Conservation (phyloP, 75 land plant species). For the Adiantum capillusveneris region DNA sequence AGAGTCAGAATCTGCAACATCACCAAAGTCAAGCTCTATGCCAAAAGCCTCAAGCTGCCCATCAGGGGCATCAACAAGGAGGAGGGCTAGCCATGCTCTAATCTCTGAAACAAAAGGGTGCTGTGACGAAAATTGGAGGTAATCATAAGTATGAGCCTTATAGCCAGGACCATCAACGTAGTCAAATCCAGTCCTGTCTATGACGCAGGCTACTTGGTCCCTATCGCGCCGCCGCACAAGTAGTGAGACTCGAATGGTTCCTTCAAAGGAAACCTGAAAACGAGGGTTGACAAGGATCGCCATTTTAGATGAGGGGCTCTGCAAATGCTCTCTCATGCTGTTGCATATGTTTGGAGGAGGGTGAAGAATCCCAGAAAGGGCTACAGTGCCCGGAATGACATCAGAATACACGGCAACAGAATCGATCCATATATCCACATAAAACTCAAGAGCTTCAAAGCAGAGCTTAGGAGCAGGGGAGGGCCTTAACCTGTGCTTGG, state of each 20-base stretch:
- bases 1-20: constrained; percentile 62
- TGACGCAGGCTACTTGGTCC: constrained; percentile 63
- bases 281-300: constrained; percentile 55
- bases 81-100: constrained; percentile 82
- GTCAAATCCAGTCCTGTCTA: constrained; percentile 60
- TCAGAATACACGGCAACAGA: constrained; percentile 58
- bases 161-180: constrained; percentile 71
- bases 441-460: constrained; percentile 70
- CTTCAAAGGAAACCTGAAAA: constrained; percentile 31
- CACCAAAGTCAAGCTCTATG: constrained; percentile 79
- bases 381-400: constrained; percentile 49
- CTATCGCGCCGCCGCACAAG: constrained; percentile 61
- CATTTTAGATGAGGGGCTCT: constrained; percentile 66
- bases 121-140: constrained; percentile 61
- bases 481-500: constrained; percentile 27
- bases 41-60: constrained; percentile 70
- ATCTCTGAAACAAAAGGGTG: constrained; percentile 75
- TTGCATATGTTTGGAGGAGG: constrained; percentile 64
- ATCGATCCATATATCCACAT: constrained; percentile 77
- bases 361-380: constrained; percentile 37
- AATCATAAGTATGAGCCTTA: constrained; percentile 74
- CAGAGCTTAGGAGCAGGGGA: constrained; percentile 62
- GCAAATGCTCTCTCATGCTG: constrained; percentile 47
- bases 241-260: constrained; percentile 55
- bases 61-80: constrained; percentile 41